Percentiles rank a stretch among this genome's conserved stretches.
Evolutionary conservation across 2,329 filamentous ascomycete species (phyloP).

Genomic region (Thelonectria rubi): DNA sequence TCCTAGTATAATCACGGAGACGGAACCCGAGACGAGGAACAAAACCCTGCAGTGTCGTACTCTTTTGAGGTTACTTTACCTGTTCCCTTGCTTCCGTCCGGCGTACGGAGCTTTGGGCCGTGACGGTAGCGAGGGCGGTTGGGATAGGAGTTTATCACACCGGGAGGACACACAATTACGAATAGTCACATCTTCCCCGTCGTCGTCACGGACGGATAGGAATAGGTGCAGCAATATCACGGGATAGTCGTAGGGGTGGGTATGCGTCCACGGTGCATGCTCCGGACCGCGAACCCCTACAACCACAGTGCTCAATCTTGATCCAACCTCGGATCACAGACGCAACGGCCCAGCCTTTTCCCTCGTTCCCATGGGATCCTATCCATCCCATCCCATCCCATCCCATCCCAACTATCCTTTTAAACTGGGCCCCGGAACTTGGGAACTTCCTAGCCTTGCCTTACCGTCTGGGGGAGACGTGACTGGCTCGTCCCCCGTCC

Average conservation of each 20-base stretch:
- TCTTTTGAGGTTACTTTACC: neutral
- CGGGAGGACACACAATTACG: neutral
- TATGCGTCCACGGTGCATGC: neutral
- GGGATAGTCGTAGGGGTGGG: neutral
- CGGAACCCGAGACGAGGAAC: slow-evolving; percentile 3
- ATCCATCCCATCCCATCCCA: neutral
- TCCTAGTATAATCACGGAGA: slow-evolving; percentile 11
- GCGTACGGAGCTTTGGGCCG: neutral
- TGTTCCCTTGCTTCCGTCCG: neutral
- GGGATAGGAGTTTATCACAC: neutral
- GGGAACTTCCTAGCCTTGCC: slow-evolving; percentile 33
- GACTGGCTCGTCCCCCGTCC: slow-evolving; percentile 25
- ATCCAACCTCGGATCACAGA: slow-evolving; percentile 15
- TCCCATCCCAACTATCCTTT: slow-evolving; percentile 8
- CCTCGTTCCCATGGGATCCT: neutral
- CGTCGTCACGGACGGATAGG: neutral
- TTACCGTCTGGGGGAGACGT: slow-evolving; percentile 38
- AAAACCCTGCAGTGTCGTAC: slow-evolving; percentile 2
- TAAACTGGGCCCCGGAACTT: slow-evolving; percentile 21
- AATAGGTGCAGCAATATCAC: neutral
- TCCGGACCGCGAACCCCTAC: neutral
- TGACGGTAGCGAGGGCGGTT: slow-evolving; percentile 3
- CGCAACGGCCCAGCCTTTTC: neutral
- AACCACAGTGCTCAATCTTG: slow-evolving; percentile 13
- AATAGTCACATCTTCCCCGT: neutral